Evolutionary conservation across 345 rosid genomes (phyloP), one percentile per base, ranked within the genome.

Genomic region (Dovyalis caffra): DNA sequence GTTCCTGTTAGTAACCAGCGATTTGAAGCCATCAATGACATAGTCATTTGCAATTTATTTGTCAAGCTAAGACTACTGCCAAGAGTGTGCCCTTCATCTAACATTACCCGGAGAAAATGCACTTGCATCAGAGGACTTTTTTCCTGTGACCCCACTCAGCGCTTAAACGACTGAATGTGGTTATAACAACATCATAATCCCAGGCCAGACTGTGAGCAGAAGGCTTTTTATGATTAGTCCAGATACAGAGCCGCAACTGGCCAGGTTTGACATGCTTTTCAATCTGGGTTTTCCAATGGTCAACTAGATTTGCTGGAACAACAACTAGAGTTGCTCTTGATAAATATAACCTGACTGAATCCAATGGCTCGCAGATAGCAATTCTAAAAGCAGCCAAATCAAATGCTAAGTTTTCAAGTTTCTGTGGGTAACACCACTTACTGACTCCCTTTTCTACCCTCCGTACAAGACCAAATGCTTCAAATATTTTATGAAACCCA

Each of bases 61-160:
- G 99, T 93, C 92, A 93, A 82, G 85, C 75, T 88, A 72, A 95
- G 86, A 84, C 98, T 93, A 70, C 97, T 91, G 71, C 99, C 99
- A 76, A 95, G 97, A 75, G 98, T 95, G 85, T 95, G 98, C 72
- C 99, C 99, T 83, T 95, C 99, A 78, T 95, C 99, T 84, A 95
- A 75, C 66, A 95, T 88, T 82, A 93, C 79, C 85, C 98, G 89
- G 69, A 89, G 93, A 98, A 98, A 95, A 86, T 95, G 99, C 68
- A 95, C 97, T 80, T 93, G 92, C 89, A 84, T 86, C 87, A 95
- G 79, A 70, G 92, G 93, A 81, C 99, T 95, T 79, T 82, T 84
- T 91, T 91, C 67, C 71, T 87, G 56, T 86, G 89, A 37, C 89
- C 78, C 99, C 99, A 95, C 76, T 95, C 99, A 26, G 90, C 96